Conservation (phyloP, 495 filamentous ascomycete species). For the Penicillium atrosanguineum region DNA sequence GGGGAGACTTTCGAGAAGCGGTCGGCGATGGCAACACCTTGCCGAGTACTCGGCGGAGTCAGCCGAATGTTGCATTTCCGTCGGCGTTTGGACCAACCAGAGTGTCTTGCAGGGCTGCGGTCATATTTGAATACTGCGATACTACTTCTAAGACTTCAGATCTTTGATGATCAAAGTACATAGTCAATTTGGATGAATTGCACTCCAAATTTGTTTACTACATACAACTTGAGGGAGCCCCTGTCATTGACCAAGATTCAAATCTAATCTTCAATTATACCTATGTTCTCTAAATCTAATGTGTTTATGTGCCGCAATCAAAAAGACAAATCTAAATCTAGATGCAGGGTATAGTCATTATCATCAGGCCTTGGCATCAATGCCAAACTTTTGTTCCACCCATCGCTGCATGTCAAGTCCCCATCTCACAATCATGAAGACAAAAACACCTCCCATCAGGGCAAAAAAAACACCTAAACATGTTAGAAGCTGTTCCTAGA, state of each 20-base stretch:
- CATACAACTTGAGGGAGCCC: too few relatives aligned
- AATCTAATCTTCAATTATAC: constrained; percentile 1
- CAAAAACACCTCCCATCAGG: constrained; percentile 32
- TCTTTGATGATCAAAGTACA: too few relatives aligned
- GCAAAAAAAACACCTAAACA: constrained; percentile 33
- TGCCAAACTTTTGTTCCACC: constrained; percentile 30
- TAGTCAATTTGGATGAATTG: too few relatives aligned
- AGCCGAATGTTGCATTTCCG: background rate
- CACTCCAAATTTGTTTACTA: too few relatives aligned
- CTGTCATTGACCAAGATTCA: too few relatives aligned
- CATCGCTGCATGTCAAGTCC: constrained; percentile 45
- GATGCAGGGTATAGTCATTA: background rate
- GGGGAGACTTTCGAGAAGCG: background rate
- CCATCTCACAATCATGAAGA: constrained; percentile 35
- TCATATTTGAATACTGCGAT: too few relatives aligned
- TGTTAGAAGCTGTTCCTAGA: background rate
- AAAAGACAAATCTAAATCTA: background rate
- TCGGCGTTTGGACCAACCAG: background rate
- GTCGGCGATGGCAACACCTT: constrained; percentile 1
- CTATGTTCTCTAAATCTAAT: background rate
- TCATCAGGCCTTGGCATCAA: constrained; percentile 19
- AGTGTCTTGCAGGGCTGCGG: background rate
- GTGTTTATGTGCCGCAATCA: background rate
- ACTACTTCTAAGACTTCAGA: background rate
- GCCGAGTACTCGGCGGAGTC: constrained; percentile 12